Conservation (phyloP, 2,329 filamentous ascomycete genomes). For the Hypoxylon sp. region DNA sequence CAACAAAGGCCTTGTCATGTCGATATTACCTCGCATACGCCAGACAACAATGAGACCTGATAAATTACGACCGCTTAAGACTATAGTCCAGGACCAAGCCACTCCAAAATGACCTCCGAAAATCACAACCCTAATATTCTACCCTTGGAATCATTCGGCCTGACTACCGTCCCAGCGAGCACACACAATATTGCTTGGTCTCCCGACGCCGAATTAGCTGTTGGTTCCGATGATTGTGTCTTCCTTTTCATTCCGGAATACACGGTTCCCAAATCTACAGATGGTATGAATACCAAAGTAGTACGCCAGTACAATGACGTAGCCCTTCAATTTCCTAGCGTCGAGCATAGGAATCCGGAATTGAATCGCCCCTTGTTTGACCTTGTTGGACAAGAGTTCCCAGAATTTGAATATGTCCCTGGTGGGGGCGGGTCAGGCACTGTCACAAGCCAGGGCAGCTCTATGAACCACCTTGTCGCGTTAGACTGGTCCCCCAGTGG, state of each 20-base stretch:
- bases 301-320: slow-evolving; percentile 54
- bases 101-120: slow-evolving; percentile 40
- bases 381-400: slow-evolving; percentile 46
- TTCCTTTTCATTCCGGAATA: slow-evolving; percentile 67
- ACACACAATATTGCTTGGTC: slow-evolving; percentile 67
- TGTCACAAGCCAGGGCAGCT: slow-evolving; percentile 65
- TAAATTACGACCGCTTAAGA: slow-evolving; percentile 9
- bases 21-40: neutral
- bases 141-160: slow-evolving; percentile 63
- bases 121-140: slow-evolving; percentile 56
- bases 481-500: slow-evolving; percentile 72
- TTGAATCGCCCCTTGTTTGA: slow-evolving; percentile 54
- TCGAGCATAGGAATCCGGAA: slow-evolving; percentile 48
- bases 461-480: slow-evolving; percentile 69
- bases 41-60: neutral
- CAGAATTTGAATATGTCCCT: slow-evolving; percentile 53
- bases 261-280: slow-evolving; percentile 31
- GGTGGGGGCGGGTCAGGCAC: slow-evolving; percentile 65
- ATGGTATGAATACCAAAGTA: slow-evolving; percentile 29
- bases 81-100: neutral
- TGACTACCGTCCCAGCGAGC: slow-evolving; percentile 62
- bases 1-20: slow-evolving; percentile 10
- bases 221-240: slow-evolving; percentile 70
- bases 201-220: slow-evolving; percentile 70
- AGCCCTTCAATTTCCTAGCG: slow-evolving; percentile 52